Base-by-base conservation (phyloP, 176 grass and related monocot species). In the Triticum turgidum region DNA sequence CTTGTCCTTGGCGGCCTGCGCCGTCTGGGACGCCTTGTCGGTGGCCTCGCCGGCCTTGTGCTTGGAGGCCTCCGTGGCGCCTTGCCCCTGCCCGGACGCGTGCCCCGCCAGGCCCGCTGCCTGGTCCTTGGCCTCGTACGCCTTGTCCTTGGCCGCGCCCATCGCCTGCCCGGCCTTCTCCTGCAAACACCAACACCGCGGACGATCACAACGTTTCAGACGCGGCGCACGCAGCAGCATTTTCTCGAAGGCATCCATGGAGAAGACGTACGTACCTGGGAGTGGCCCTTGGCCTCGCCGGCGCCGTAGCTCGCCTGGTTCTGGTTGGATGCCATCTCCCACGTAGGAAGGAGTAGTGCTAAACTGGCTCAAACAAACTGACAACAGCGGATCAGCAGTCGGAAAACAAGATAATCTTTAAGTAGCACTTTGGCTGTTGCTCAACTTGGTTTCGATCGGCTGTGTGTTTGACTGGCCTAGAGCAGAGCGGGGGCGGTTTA, bases 31-130 rank as follows among this genome's bases (percentile, higher is more conserved):
- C 5, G 90, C 44, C 37, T 74, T 85, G 3, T 89, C 79, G 83
- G 81, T 88, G 15, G 90, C 61, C 70, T 91, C 80, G 12, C 25
- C 80, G 9, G 87, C 92, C 84, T 88, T 93, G 65, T 90, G 87
- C 89, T 93, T 76, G 70, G 76, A 61, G 35, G 58, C 17, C 59
- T 90, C 44, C 65, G 71, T 66, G 11, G 75, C 27, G 6, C 82
- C 29, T 0, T 41, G 56, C 4, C 79, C 49, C 34, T 87, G 84
- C 0, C 0, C 61, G 29, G 66, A 42, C 0, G 80, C 70, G 3
- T 76, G 14, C 12, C 86, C 80, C 2, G 82, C 27, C 7, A 74
- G 32, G 4, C 22, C 82, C 21, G 61, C 38, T 78, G 71, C 65
- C 25, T 25, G 27, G 77, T 79, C 86, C 37, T 74, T 83, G 34